Evolutionary conservation across 2,329 filamentous ascomycete species (phyloP), one percentile per base, ranked within the genome.

Genomic region (Chalaropsis thielavioides): DNA sequence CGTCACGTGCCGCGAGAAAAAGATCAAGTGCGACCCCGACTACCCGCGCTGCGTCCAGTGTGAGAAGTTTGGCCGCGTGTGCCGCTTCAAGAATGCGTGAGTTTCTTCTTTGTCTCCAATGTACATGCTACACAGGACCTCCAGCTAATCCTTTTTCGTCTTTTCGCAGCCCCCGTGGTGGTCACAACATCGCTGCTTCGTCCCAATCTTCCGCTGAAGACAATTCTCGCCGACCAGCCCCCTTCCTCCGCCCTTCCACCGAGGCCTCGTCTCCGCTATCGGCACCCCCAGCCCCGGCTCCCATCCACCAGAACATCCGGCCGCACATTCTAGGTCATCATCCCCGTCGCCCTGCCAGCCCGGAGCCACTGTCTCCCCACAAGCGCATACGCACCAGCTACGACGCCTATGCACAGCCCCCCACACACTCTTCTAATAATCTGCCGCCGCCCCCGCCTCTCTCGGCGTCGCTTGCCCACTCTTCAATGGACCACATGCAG

Each of bases 1-100:
- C 72, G 81, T 95, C 66, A 94, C 90, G 13, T 96, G 92, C 73
- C 84, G 92, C 62, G 91, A 96, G 76, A 96, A 96, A 83, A 96
- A 96, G 80, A 95, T 96, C 77, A 96, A 95, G 75, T 96, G 92
- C 72, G 90, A 96, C 69, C 92, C 91, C 1, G 90, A 92, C 70
- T 87, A 84, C 69, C 89, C 89, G 46, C 90, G 90, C 70, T 96
- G 92, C 71, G 83, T 92, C 64, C 91, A 96, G 75, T 96, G 92
- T 73, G 88, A 94, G 73, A 96, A 95, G 76, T 92, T 92, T 72
- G 90, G 91, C 65, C 83, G 90, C 60, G 80, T 87, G 19, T 96
- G 92, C 81, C 87, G 87, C 75, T 91, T 90, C 72, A 89, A 90
- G 75, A 89, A 88, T 75, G 89, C 89, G 88, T 92, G 77, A 83